These are phyloP conservation scores for Bruguiera hainesii DNA, from an alignment of 441 rosid genomes.

Conservation along the genomic window DNA sequence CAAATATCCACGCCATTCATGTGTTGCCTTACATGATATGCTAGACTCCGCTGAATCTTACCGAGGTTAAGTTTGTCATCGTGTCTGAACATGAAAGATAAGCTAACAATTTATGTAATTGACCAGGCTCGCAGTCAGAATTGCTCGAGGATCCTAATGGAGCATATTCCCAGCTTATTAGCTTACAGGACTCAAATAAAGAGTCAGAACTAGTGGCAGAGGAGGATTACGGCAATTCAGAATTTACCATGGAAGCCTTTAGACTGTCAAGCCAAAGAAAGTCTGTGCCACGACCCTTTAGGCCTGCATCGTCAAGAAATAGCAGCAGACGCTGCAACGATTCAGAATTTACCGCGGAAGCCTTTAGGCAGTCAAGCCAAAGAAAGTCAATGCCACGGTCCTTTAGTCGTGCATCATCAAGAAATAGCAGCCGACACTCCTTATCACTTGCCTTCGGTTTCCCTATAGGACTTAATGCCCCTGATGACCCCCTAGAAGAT, in stretches of 20 bases:
- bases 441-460: conserved; percentile 40
- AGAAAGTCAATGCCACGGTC: conserved; percentile 38
- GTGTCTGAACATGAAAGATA: background rate
- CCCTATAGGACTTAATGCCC: conserved; percentile 32
- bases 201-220: conserved; percentile 28
- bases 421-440: conserved; percentile 28
- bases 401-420: conserved; percentile 47
- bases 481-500: conserved; percentile 10
- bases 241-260: conserved; percentile 16
- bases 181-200: conserved; percentile 44
- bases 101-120: conserved; percentile 4
- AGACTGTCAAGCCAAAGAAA: conserved; percentile 36
- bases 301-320: conserved; percentile 43
- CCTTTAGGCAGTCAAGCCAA: conserved; percentile 35
- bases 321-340: conserved; percentile 22
- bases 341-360: conserved; percentile 17
- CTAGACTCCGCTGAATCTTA: too few species aligned
- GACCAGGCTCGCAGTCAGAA: conserved; percentile 66
- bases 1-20: background rate
- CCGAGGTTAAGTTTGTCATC: too few species aligned
- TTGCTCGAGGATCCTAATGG: conserved; percentile 57
- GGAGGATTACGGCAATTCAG: conserved; percentile 23
- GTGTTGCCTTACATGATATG: background rate
- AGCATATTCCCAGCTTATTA: conserved; percentile 57
- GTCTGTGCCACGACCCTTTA: conserved; percentile 38